phyloP scores from a whole-genome alignment of 306 rosid species.

The Fagus crenata region DNA sequence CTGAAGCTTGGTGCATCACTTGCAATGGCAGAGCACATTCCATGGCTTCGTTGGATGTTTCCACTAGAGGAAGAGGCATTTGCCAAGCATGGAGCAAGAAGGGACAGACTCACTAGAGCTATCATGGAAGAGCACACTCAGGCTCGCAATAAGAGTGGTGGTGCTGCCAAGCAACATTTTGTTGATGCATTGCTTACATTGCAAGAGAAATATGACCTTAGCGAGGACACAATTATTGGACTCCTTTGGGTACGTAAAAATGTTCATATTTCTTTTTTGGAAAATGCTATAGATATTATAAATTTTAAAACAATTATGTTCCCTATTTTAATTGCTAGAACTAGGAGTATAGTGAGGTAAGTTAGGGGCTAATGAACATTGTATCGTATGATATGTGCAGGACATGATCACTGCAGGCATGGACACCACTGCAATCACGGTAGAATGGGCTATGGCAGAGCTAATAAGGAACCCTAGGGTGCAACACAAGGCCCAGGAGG shows the following conservation, averaged over 20 bases:
- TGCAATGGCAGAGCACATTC: constrained; percentile 77
- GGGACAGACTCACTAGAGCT: constrained; percentile 70
- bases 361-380: background rate
- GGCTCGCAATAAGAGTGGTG: constrained; percentile 61
- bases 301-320: no score
- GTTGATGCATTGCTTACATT: constrained; percentile 83
- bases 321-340: no score
- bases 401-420: constrained; percentile 93
- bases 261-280: background rate
- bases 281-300: background rate
- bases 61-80: constrained; percentile 85
- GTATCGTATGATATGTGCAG: constrained; percentile 22
- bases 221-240: constrained; percentile 89
- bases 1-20: constrained; percentile 80
- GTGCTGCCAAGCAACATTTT: constrained; percentile 73
- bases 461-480: constrained; percentile 72
- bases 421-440: constrained; percentile 75
- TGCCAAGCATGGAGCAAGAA: constrained; percentile 65
- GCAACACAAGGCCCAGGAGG: constrained; percentile 80
- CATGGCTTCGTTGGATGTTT: constrained; percentile 90
- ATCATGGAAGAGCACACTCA: constrained; percentile 90
- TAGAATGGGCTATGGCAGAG: constrained; percentile 93
- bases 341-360: no score
- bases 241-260: constrained; percentile 68
- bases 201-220: constrained; percentile 74